Percentiles rank a stretch among this genome's conserved stretches.
These are phyloP conservation scores for Cairneyella variabilis DNA, from an alignment of 495 filamentous ascomycete genomes.

Conservation along the genomic window DNA sequence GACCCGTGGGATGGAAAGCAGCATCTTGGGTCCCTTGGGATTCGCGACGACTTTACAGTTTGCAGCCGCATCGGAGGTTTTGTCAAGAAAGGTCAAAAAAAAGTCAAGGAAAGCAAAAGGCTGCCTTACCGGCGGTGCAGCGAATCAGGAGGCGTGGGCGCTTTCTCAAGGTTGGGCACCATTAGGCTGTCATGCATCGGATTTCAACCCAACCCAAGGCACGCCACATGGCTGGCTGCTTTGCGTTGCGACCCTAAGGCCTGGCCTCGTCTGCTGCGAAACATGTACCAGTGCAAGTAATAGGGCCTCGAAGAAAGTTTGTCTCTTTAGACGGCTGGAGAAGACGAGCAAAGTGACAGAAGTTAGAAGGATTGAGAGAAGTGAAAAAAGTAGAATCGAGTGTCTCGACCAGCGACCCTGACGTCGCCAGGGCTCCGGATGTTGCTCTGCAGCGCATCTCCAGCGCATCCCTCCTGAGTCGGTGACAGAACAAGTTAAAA, in stretches of 20 bases:
- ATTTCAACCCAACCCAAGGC: constrained; percentile 24
- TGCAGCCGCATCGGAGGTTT: constrained; percentile 15
- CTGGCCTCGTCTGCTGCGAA: too few relatives aligned
- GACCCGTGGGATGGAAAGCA: too few relatives aligned
- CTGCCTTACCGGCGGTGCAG: constrained; percentile 1
- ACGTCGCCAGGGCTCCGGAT: too few relatives aligned
- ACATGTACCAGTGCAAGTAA: too few relatives aligned
- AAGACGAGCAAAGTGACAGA: neutral
- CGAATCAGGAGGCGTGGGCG: constrained; percentile 4
- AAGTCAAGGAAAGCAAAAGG: neutral
- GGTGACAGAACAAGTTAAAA: neutral
- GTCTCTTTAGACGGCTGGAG: neutral
- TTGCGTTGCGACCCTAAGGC: neutral
- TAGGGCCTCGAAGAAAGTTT: neutral
- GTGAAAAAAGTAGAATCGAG: neutral
- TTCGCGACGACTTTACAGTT: too few relatives aligned
- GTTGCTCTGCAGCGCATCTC: neutral
- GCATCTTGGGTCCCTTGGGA: too few relatives aligned
- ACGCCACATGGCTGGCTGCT: constrained; percentile 20
- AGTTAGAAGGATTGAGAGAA: neutral
- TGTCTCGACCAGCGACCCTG: too few relatives aligned
- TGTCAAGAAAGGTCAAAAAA: neutral
- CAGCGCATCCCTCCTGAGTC: neutral
- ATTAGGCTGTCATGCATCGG: constrained; percentile 25
- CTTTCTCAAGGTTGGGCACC: constrained; percentile 9